phyloP scores from a whole-genome alignment of 1,139 yeast genomes.

The Suhomyces bokatorum region DNA sequence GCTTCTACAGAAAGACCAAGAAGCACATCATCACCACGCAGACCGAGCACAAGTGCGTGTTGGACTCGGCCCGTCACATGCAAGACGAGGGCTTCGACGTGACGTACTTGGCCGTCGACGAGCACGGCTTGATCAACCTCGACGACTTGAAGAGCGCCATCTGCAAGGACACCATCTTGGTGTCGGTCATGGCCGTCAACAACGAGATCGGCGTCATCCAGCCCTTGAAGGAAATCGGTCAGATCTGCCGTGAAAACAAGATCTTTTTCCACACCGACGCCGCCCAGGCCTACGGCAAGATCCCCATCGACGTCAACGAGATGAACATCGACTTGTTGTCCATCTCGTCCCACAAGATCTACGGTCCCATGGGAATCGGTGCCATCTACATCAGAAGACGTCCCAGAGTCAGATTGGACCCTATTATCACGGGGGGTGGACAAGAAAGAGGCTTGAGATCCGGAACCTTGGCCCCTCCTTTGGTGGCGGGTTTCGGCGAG shows the following conservation, averaged over 20 bases:
- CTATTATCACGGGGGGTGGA: constrained; percentile 96
- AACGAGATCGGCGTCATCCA: constrained; percentile 98
- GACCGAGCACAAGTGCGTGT: constrained; percentile 97
- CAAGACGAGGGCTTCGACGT: constrained; percentile 97
- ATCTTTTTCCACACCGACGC: constrained; percentile 98
- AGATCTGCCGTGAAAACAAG: constrained; percentile 80
- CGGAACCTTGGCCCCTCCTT: constrained; percentile 95
- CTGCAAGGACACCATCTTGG: constrained; percentile 87
- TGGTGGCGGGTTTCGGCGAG: constrained; percentile 95
- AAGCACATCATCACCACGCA: constrained; percentile 93
- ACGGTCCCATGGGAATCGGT: constrained; percentile 98
- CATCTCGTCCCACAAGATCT: constrained; percentile 91
- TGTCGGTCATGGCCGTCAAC: constrained; percentile 96
- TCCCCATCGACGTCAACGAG: constrained; percentile 88
- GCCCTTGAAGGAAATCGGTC: constrained; percentile 92
- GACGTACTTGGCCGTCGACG: constrained; percentile 82
- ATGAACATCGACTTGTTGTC: constrained; percentile 92
- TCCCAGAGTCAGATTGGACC: constrained; percentile 96
- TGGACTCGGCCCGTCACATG: constrained; percentile 91
- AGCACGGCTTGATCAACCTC: constrained; percentile 77
- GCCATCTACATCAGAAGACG: constrained; percentile 95
- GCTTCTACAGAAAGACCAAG: constrained; percentile 87
- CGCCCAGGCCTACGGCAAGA: constrained; percentile 96
- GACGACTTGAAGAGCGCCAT: constrained; percentile 80
- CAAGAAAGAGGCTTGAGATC: constrained; percentile 98